Evolutionary conservation across 192 early-diverging fungal species (phyloP), one percentile per base, ranked within the genome.

Genomic region (Mortierella alpina): DNA sequence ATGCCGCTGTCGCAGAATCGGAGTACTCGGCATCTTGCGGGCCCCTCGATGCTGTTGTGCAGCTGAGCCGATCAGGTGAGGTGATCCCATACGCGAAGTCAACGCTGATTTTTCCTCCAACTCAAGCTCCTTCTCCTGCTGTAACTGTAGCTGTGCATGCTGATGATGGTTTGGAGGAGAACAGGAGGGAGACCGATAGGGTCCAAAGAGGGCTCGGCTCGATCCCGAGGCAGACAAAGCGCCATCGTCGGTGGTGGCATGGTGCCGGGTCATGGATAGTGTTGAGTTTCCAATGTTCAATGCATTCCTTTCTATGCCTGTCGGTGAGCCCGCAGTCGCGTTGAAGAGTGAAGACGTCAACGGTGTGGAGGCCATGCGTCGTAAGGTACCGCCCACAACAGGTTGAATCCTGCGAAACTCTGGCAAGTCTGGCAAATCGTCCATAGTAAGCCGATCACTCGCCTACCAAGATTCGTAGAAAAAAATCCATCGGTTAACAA

Each of bases 301-400:
- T 31, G 31, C 31, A 31, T 31, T 31, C 31, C 31, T 31, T 31
- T 31, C 31, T 31, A 3, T 3, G 3, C 31, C 31, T 31, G 31
- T 31, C 31, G 31, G 31, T 31, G 31, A 31, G 1, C 7, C 6
- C 13, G 10, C 49, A 31, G 48, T 20, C 46, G 48, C 8, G 62
- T 39, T 60, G 9, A 48, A 39, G 2, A 58, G 20, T 45, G 47
- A 50, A 31, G 52, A 48, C 6, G 69, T 49, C 8, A 62, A 39
- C 3, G 77, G 77, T 1, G 77, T 80, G 8, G 77, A 80, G 7
- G 70, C 53, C 70, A 80, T 80, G 1, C 77, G 77, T 48, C 46
- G 66, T 13, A 80, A 51, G 14, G 66, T 72, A 7, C 77, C 60
- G 11, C 70, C 55, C 14, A 40, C 11, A 3, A 18, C 15, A 49